Evolutionary conservation across 2,329 filamentous ascomycete genomes (phyloP), one percentile per base, ranked within the genome.

Genomic region (Clathrospora elynae): DNA sequence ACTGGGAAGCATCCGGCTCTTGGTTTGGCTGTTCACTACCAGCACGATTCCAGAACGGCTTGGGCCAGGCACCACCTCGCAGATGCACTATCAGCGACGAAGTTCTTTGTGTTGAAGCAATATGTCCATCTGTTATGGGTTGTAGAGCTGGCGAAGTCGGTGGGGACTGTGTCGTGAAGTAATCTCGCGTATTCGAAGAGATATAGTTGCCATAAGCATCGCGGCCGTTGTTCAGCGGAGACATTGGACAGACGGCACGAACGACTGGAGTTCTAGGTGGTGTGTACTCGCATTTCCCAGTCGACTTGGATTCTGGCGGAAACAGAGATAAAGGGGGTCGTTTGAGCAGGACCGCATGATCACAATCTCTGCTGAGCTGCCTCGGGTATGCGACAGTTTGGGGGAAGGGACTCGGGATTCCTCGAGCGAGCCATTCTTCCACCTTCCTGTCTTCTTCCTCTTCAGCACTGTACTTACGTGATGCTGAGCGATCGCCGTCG

Each of bases 121-220:
- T 4, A 0, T 36, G 22, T 11, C 20, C 13, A 5, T 34, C 6
- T 1, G 11, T 13, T 3, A 20, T n/a, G 9, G 17, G 22, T 7
- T 9, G 33, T 17, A 18, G 6, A 5, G 19, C 14, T 12, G 13
- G 16, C 1, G 17, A 23, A 7, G 18, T 33, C 5, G 31, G 5
- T 12, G 14, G 18, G 1, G 35, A 25, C 9, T 45, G 18, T 14
- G 30, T 11, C 13, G 31, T 24, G 14, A 37, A 23, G 8, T 50
- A 47, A 13, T 55, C 42, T 6, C 17, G 40, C n/a, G 11, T 34
- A 13, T 46, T 51, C 5, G 51, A 53, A 19, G 46, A 24, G 20
- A 51, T 53, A 16, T 39, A 40, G 13, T 55, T 55, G 9, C 51
- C 51, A 25, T 53, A 53, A 16, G 20, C 35, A 19, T 55, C 43